Base-by-base conservation (phyloP, 352 stramenopile genomes). In the Phytopythium boreale region DNA sequence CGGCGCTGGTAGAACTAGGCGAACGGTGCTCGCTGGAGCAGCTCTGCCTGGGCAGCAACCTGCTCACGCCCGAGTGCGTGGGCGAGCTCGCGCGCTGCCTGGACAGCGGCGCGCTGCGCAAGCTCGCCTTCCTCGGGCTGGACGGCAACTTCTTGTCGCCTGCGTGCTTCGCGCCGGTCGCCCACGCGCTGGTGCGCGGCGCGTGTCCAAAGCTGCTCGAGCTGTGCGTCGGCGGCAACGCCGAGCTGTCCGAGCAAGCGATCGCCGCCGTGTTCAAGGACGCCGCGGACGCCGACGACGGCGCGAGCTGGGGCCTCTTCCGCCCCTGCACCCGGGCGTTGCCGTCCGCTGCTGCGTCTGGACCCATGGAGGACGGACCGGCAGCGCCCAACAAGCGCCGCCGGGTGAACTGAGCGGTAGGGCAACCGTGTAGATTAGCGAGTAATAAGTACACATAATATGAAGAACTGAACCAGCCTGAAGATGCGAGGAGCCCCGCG, bases 161-260 rank as follows among this genome's bases (percentile, higher is more conserved):
- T 17, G 46, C 56, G 0, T 63, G 70, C 53, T 14, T 76, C 55
- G 31, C 66, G 20, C 27, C 59, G 26, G 56, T 76, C 10, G 70
- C 66, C 0, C 8, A 10, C 2, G 62, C 55, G 49, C 39, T 74
- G 3, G 34, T 68, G 0, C 44, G 47, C 26, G 66, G 66, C 19
- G 39, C 39, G 2, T 71, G 66, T 43, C 63, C 70, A 0, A 19
- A 36, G 6, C 58, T 76, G 34, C 59, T 58, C 15, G 70, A 76
- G 62, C 59, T 76, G 12, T 69, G 66, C 47, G 53, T 76, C 22
- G 70, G 70, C n/a, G 66, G 68, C 50, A 76, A 74, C 39, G 15
- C 34, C 34, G 57, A 50, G 8, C 57, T 72, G 26, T 44, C 34
- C 8, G 56, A 59, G n/a, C 29, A 22, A 8, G 39, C 59, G 11